A percentile compares a stretch with the other conserved stretches of the same genome.
Conservation (phyloP, 176 grass and related monocot genomes). For the bread wheat (Triticum aestivum) region DNA sequence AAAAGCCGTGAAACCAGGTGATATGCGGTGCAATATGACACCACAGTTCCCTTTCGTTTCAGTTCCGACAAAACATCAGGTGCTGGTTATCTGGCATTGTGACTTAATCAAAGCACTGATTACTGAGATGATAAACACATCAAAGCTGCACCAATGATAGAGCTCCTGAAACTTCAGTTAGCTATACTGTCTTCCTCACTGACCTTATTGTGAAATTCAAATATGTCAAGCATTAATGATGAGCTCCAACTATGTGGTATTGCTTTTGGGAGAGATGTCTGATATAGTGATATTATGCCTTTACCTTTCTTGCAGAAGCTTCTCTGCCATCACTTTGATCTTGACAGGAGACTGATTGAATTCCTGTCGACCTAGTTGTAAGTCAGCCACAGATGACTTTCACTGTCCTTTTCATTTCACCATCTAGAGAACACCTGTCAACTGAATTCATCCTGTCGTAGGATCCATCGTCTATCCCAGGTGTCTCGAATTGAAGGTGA, state of each 20-base stretch:
- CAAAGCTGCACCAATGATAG: conserved; percentile 18
- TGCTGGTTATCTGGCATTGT: conserved; percentile 12
- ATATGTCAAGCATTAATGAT: conserved; percentile 14
- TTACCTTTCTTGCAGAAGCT: conserved; percentile 76
- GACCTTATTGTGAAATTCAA: conserved; percentile 19
- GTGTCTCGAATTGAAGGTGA: conserved; percentile 31
- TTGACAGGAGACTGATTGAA: conserved; percentile 85
- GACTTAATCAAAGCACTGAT: conserved; percentile 10
- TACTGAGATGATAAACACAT: neutral
- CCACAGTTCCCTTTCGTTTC: conserved; percentile 26
- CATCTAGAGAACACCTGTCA: conserved; percentile 27
- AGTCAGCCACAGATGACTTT: conserved; percentile 33
- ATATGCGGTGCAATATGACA: conserved; percentile 14
- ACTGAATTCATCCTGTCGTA: conserved; percentile 36
- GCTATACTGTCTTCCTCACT: conserved; percentile 26
- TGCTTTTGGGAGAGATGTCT: conserved; percentile 24
- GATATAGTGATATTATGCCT: conserved; percentile 12
- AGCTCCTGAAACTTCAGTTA: conserved; percentile 36
- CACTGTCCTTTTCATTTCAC: conserved; percentile 45
- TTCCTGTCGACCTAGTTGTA: conserved; percentile 71
- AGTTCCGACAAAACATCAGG: conserved; percentile 10
- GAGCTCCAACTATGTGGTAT: conserved; percentile 29
- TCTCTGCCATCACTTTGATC: conserved; percentile 91
- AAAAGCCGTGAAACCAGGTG: neutral
- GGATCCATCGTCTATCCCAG: conserved; percentile 37